phyloP scores from a whole-genome alignment of 371 early-diverging fungal genomes.

The Mortierella sp. region DNA sequence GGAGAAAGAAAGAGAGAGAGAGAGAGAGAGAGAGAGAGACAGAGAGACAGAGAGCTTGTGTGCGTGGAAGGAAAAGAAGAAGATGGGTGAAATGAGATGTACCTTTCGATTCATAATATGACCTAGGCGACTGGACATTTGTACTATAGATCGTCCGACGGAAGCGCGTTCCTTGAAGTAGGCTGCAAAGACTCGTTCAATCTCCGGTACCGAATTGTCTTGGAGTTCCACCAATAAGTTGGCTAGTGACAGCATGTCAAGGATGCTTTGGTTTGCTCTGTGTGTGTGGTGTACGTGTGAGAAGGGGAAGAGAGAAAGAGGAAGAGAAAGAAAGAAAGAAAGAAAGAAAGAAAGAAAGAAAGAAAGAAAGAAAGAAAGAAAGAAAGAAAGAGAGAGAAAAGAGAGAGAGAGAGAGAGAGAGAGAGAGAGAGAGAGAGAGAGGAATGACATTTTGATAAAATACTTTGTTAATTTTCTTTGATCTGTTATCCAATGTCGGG shows the following conservation, averaged over 20 bases:
- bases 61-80: too few species aligned
- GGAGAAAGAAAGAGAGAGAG: too few species aligned
- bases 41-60: background rate
- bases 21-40: background rate
- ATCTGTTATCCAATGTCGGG: too few species aligned
- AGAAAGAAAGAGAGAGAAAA: too few species aligned
- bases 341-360: too few species aligned
- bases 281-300: background rate
- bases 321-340: too few species aligned
- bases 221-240: constrained; percentile 22
- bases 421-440: too few species aligned
- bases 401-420: too few species aligned
- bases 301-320: background rate
- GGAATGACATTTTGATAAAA: too few species aligned
- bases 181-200: constrained; percentile 17
- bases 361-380: too few species aligned
- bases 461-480: too few species aligned
- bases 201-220: constrained; percentile 22
- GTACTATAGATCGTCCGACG: constrained; percentile 15
- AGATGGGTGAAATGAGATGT: background rate
- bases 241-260: constrained; percentile 14
- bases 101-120: constrained; percentile 30
- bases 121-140: constrained; percentile 26
- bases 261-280: constrained; percentile 27
- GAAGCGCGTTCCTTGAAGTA: constrained; percentile 25